phyloP scores from a whole-genome alignment of 1,284 basidiomycete species.

The Puccinia hordei region DNA sequence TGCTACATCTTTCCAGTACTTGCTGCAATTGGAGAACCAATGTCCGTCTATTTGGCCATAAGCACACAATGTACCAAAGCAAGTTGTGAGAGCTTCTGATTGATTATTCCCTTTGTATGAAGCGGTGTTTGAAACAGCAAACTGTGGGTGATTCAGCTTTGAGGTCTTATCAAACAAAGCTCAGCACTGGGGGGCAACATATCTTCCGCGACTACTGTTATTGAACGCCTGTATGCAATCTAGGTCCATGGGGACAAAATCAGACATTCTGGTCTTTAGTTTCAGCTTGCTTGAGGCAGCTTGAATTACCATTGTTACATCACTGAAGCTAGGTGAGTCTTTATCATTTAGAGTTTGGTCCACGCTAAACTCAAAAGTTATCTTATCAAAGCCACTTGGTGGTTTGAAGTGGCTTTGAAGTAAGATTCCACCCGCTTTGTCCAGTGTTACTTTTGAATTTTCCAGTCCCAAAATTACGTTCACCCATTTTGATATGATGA shows the following conservation, averaged over 20 bases:
- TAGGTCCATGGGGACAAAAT: background rate
- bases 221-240: background rate
- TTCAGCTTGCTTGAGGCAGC: background rate
- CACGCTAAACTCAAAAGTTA: background rate
- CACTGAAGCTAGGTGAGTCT: background rate
- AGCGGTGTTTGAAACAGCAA: background rate
- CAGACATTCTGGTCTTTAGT: too few species aligned
- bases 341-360: background rate
- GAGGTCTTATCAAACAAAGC: background rate
- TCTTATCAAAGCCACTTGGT: background rate
- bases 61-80: background rate
- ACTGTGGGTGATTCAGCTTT: background rate
- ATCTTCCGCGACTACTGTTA: background rate
- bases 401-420: background rate
- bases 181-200: background rate
- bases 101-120: background rate
- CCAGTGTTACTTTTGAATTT: background rate
- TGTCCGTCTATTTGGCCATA: background rate
- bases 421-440: background rate
- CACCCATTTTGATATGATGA: background rate
- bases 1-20: background rate
- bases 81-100: too few species aligned
- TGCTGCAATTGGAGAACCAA: background rate
- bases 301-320: background rate
- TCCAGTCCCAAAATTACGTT: background rate